Conservation (phyloP, 2,329 filamentous ascomycete species). For the Lachnellula occidentalis region DNA sequence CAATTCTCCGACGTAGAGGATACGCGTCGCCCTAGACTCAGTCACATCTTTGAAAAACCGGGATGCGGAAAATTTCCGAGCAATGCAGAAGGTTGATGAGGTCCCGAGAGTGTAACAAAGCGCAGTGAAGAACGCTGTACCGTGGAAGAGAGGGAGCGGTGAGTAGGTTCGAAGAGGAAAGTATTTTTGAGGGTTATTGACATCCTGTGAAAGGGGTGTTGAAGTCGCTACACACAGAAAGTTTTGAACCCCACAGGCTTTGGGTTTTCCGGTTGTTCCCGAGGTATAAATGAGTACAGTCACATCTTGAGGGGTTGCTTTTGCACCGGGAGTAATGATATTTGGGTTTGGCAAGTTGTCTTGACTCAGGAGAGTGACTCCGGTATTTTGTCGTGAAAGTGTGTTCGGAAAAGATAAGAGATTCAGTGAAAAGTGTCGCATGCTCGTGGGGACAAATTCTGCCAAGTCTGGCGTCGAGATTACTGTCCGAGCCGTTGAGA, state of each 20-base stretch:
- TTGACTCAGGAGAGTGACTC: constrained; percentile 11
- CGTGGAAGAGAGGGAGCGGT: constrained; percentile 43
- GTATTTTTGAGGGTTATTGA: constrained; percentile 36
- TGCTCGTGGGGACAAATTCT: constrained; percentile 25
- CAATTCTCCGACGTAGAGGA: constrained; percentile 44
- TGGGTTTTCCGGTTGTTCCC: constrained; percentile 43
- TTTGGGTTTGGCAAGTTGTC: constrained; percentile 12
- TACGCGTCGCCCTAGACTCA: constrained; percentile 37
- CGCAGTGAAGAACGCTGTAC: constrained; percentile 41
- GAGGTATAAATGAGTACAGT: constrained; percentile 42
- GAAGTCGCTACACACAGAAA: constrained; percentile 34
- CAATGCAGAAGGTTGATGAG: constrained; percentile 37
- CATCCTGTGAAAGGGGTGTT: constrained; percentile 33
- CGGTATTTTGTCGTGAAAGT: not conserved
- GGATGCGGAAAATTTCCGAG: constrained; percentile 41
- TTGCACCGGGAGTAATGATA: constrained; percentile 25
- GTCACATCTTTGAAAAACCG: constrained; percentile 41
- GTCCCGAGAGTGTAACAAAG: constrained; percentile 37
- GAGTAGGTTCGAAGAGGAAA: constrained; percentile 42
- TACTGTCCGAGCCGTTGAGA: constrained; percentile 36
- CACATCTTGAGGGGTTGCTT: constrained; percentile 33
- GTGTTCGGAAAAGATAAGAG: constrained; percentile 33
- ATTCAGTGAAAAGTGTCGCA: constrained; percentile 35
- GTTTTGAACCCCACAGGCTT: constrained; percentile 39
- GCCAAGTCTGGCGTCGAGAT: constrained; percentile 41